Conservation (phyloP, 1,284 basidiomycete species). For the Thecaphora frezii region DNA sequence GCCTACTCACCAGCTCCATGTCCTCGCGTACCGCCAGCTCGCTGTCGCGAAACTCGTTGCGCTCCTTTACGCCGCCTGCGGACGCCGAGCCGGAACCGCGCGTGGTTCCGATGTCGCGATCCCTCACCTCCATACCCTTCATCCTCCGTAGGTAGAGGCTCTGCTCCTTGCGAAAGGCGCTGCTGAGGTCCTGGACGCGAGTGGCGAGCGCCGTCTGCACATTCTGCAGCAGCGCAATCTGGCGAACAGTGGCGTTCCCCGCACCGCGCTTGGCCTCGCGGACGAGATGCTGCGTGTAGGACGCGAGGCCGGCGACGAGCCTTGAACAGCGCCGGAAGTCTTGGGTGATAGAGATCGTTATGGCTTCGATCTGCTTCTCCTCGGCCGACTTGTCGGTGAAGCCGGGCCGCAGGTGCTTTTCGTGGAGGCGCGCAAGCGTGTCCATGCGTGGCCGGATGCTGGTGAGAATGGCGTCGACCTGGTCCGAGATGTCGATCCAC, state of each 20-base stretch:
- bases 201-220: constrained; percentile 95
- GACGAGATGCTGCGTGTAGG: constrained; percentile 64
- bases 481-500: constrained; percentile 55
- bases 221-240: constrained; percentile 72
- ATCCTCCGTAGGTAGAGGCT: constrained; percentile 89
- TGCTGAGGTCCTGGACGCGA: constrained; percentile 88
- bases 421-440: constrained; percentile 88
- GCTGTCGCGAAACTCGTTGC: constrained; percentile 24
- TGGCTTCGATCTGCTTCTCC: constrained; percentile 86
- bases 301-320: constrained; percentile 39
- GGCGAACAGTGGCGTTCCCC: constrained; percentile 41
- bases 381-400: constrained; percentile 91
- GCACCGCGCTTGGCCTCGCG: constrained; percentile 52
- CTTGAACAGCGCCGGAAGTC: constrained; percentile 48
- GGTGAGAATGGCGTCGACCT: constrained; percentile 41
- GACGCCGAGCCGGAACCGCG: constrained; percentile 9
- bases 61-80: constrained; percentile 6
- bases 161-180: constrained; percentile 94
- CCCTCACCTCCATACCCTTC: constrained; percentile 64
- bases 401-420: constrained; percentile 90
- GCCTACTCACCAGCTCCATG: constrained; percentile 44
- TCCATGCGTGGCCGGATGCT: constrained; percentile 43
- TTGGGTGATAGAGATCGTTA: constrained; percentile 80
- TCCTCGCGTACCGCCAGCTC: constrained; percentile 50
- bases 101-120: constrained; percentile 36